A percentile compares a stretch with the other conserved stretches of the same genome.
phyloP scores from a whole-genome alignment of 768 basidiomycete species.

The Lanmaoa rubissima region DNA sequence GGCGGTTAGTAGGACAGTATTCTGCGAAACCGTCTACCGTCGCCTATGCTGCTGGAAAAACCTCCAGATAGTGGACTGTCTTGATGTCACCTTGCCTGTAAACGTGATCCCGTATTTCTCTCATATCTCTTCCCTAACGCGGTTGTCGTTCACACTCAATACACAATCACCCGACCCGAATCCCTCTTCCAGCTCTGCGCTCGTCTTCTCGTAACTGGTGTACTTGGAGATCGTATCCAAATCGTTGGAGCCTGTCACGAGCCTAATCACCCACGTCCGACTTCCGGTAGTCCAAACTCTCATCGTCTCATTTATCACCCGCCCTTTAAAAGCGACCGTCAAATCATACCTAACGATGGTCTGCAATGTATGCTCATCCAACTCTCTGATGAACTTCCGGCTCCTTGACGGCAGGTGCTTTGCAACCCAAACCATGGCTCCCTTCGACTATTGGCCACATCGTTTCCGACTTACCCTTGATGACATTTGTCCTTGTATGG shows the following conservation, averaged over 20 bases:
- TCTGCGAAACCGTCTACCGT: neutral
- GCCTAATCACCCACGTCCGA: neutral
- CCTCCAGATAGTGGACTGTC: neutral
- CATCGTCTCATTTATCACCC: neutral
- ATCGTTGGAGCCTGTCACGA: neutral
- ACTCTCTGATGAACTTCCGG: neutral
- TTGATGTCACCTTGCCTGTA: neutral
- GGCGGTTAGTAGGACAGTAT: neutral
- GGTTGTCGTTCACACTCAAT: neutral
- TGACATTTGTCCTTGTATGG: neutral
- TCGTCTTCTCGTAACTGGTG: neutral
- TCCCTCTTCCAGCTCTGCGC: neutral
- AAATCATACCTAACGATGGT: neutral
- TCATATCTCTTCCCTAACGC: neutral
- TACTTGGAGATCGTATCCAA: conserved; percentile 1
- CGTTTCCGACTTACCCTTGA: neutral
- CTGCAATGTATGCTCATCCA: neutral
- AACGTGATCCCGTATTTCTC: neutral
- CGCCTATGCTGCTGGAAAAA: neutral
- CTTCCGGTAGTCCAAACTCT: neutral
- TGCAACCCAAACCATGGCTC: neutral
- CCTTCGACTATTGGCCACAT: neutral
- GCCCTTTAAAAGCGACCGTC: neutral
- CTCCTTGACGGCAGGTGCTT: neutral
- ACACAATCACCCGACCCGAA: neutral